Base-by-base conservation (phyloP, 192 early-diverging fungal species). In the Paraglomus occultum region DNA sequence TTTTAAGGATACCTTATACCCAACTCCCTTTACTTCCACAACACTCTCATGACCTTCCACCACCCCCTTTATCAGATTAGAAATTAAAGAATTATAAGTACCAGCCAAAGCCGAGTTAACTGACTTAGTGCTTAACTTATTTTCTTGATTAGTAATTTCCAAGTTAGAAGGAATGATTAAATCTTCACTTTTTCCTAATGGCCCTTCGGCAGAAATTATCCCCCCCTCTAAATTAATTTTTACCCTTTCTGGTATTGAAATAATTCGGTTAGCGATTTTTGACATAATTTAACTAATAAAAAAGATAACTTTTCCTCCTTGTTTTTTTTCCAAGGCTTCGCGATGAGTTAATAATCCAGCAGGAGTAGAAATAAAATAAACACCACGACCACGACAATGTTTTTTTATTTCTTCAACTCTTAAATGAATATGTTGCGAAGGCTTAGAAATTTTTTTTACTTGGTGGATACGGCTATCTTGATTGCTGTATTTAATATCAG, bases 261-360 rank as follows among this genome's bases (percentile, higher is more conserved):
- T 62, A 46, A 62, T 46, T 22, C 59, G 38, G 4, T 62, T 8
- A 1, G 59, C 59, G 4, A 62, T 62, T 46, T 43, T 62, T 43
- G 59, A 62, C 59, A 62, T 62, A 62, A 57, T n/a, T 57, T 57
- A 57, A 57, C 54, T 57, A 62, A 62, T 62, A n/a, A 62, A 62
- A 62, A 62, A 42, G 17, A 62, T 62, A 44, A 62, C 5, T 62
- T 62, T 62, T 0, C 43, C 43, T 0, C 60, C 60, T 62, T 62
- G 60, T 18, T 62, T 62, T 62, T 62, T 42, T 12, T 8, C 60
- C 18, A 62, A 43, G 12, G 60, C 60, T 46, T 62, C 43, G 18
- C 43, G 60, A 6, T 62, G 60, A 44, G 60, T 62, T 46, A 62
- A 44, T 17, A 62, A 43, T 0, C 38, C 8, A 8, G 7, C 2